Evolutionary conservation across 2,329 filamentous ascomycete genomes (phyloP).

Genomic region (Ascochyta viciae-villosae): DNA sequence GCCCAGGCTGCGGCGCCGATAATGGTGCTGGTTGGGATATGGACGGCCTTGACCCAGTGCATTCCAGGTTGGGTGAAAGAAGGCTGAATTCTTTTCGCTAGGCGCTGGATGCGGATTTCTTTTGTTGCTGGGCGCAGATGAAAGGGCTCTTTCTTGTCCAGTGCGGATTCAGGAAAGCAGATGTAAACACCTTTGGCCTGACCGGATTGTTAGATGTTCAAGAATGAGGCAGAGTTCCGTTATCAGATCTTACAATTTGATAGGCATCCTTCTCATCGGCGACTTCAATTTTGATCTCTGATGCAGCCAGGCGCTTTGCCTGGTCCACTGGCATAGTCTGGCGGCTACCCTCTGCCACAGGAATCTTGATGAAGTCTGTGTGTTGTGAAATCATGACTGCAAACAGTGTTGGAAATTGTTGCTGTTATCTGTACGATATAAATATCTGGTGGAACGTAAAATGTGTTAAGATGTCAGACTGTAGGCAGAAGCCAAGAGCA

Average conservation of each 20-base stretch:
- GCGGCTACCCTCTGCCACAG: constrained; percentile 1
- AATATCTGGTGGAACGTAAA: too few species aligned
- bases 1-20: constrained; percentile 42
- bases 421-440: too few species aligned
- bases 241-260: constrained; percentile 21
- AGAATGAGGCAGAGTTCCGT: background rate
- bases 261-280: constrained; percentile 26
- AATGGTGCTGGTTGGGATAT: constrained; percentile 24
- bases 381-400: constrained; percentile 21
- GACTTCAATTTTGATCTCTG: constrained; percentile 26
- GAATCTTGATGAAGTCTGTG: constrained; percentile 26
- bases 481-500: constrained; percentile 2
- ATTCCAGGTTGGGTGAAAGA: constrained; percentile 24
- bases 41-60: constrained; percentile 39
- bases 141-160: constrained; percentile 32
- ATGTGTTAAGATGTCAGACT: background rate
- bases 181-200: constrained; percentile 41
- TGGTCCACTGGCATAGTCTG: constrained; percentile 33
- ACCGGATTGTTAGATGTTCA: background rate
- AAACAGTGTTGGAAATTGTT: too few species aligned
- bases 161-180: constrained; percentile 30
- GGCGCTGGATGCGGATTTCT: constrained; percentile 22
- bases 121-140: constrained; percentile 21
- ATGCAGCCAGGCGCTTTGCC: constrained; percentile 23
- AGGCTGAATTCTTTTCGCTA: constrained; percentile 32